Evolutionary conservation across 2,329 filamentous ascomycete genomes (phyloP).

Genomic region (Cladosporium velox): DNA sequence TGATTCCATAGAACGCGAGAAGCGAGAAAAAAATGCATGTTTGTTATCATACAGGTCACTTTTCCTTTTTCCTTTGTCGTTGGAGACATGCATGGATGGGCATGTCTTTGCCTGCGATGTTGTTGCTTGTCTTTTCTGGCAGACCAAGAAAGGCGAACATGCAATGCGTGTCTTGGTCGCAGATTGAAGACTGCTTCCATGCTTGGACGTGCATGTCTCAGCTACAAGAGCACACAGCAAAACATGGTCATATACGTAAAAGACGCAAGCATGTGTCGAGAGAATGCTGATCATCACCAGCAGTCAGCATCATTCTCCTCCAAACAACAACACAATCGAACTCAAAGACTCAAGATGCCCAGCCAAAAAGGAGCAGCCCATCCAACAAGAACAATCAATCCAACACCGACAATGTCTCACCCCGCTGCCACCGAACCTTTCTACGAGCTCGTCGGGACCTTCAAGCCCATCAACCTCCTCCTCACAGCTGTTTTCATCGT

Average conservation of each 20-base stretch:
- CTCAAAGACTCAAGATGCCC: background rate
- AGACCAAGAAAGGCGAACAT: background rate
- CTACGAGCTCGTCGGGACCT: background rate
- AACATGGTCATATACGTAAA: background rate
- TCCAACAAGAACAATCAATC: background rate
- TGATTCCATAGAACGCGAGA: slow-evolving; percentile 6
- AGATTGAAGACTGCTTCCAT: background rate
- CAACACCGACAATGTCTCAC: background rate
- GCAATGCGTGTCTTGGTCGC: background rate
- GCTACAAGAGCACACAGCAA: background rate
- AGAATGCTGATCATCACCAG: background rate
- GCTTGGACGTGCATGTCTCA: background rate
- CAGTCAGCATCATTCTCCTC: background rate
- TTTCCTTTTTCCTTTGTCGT: background rate
- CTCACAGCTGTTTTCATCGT: background rate
- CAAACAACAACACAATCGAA: background rate
- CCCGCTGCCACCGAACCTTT: background rate
- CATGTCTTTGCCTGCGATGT: background rate
- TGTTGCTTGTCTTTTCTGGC: background rate
- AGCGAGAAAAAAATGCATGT: background rate
- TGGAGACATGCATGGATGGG: background rate
- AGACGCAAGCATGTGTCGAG: background rate
- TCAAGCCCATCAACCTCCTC: background rate
- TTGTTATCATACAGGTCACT: background rate
- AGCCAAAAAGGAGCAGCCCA: background rate